A percentile compares a stretch with the other conserved stretches of the same genome.
Conservation (phyloP, 2,329 filamentous ascomycete genomes). For the Tricladium varicosporioides region DNA sequence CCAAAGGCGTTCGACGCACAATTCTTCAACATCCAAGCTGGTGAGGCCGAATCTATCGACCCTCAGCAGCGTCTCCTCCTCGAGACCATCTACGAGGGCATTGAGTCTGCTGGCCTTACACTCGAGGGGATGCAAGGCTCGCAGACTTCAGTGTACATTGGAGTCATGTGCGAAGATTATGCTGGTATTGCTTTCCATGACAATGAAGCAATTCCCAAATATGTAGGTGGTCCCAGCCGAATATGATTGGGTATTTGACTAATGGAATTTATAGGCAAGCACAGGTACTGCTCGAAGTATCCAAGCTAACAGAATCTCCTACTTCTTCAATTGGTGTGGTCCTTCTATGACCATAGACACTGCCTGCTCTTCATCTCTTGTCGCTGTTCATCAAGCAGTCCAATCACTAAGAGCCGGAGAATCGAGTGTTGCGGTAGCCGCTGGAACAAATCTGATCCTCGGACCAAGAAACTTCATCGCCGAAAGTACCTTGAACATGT, state of each 20-base stretch:
- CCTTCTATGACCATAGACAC: constrained; percentile 40
- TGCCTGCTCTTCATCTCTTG: constrained; percentile 38
- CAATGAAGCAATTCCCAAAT: not conserved
- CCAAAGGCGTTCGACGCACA: constrained; percentile 36
- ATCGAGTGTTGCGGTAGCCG: constrained; percentile 17
- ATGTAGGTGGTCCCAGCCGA: not conserved
- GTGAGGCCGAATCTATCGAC: constrained; percentile 29
- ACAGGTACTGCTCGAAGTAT: constrained; percentile 36
- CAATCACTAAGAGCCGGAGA: constrained; percentile 19
- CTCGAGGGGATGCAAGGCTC: not conserved
- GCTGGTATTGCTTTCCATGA: not conserved
- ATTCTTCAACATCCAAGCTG: constrained; percentile 30
- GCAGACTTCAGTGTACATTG: constrained; percentile 31
- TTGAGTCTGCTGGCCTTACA: constrained; percentile 25
- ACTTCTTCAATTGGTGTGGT: constrained; percentile 40
- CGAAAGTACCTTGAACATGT: constrained; percentile 35
- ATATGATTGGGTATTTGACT: constrained; percentile 16
- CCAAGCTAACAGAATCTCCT: constrained; percentile 42
- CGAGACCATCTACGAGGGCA: constrained; percentile 29
- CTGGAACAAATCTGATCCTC: constrained; percentile 23
- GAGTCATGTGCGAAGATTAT: constrained; percentile 24
- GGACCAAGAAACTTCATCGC: constrained; percentile 35
- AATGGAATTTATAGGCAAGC: constrained; percentile 28
- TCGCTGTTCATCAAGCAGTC: constrained; percentile 35
- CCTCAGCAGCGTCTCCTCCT: constrained; percentile 22